Conservation (phyloP, 179 eudicot species). For the Carnegiea gigantea region DNA sequence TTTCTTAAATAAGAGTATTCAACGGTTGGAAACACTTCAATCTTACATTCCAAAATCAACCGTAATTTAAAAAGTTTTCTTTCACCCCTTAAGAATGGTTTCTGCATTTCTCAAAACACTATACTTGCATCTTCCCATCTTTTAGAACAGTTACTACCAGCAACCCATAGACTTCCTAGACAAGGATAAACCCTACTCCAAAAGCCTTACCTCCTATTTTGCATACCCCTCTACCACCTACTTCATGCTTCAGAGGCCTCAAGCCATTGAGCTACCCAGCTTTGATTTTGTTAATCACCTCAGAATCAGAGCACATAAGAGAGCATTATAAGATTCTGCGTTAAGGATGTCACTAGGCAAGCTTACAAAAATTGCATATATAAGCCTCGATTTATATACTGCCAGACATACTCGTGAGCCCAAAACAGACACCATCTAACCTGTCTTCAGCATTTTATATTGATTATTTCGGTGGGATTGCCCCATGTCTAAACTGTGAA, state of each 20-base stretch:
- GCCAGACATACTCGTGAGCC: background rate
- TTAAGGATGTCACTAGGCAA: background rate
- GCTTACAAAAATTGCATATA: background rate
- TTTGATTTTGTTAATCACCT: background rate
- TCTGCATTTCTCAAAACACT: too few relatives aligned
- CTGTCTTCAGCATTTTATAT: background rate
- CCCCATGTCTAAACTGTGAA: background rate
- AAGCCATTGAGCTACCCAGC: background rate
- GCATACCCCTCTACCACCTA: background rate
- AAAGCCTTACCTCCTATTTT: too few relatives aligned
- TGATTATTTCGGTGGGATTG: background rate
- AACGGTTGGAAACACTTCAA: too few relatives aligned
- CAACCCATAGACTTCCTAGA: background rate
- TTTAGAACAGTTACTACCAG: background rate
- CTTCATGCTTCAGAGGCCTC: background rate
- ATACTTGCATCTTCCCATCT: background rate
- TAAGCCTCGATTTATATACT: background rate
- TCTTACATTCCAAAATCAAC: too few relatives aligned
- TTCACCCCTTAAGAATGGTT: too few relatives aligned
- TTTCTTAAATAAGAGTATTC: too few relatives aligned
- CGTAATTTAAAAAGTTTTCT: too few relatives aligned
- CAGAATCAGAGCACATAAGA: background rate
- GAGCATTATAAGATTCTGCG: background rate
- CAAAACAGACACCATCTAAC: constrained; percentile 1
- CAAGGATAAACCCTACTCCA: background rate